These are phyloP conservation scores for Sedum album DNA, from an alignment of 164 flowering plant species.

Conservation along the genomic window DNA sequence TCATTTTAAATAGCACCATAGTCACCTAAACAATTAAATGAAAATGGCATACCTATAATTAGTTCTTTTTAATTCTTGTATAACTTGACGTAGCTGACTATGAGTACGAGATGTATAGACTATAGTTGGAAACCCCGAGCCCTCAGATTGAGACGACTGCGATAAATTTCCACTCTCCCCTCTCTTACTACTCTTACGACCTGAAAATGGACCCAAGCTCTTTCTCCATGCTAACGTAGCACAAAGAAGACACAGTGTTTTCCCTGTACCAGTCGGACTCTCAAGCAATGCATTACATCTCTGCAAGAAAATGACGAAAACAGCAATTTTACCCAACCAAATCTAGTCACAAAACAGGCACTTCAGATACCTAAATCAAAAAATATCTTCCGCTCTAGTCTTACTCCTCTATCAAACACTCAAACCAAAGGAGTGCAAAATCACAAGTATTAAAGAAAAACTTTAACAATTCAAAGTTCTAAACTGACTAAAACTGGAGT, in stretches of 20 bases:
- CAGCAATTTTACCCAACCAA: neutral
- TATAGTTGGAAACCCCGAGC: slow-evolving; percentile 43
- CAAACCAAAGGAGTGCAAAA: no score
- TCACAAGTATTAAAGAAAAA: neutral
- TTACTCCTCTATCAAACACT: neutral
- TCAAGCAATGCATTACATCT: slow-evolving; percentile 80
- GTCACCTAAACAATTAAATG: neutral
- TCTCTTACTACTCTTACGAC: slow-evolving; percentile 23
- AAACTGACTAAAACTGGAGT: neutral
- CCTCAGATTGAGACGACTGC: slow-evolving; percentile 20
- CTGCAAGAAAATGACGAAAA: slow-evolving; percentile 26
- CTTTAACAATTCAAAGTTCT: neutral
- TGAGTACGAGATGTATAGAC: slow-evolving; percentile 88
- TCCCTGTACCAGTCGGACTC: slow-evolving; percentile 99
- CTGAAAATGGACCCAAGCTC: slow-evolving; percentile 70
- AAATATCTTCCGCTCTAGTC: neutral
- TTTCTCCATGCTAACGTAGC: slow-evolving; percentile 94
- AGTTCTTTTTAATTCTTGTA: slow-evolving; percentile 74
- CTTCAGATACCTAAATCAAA: neutral
- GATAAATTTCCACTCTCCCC: slow-evolving; percentile 14
- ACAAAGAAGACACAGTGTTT: slow-evolving; percentile 90
- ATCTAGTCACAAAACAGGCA: neutral
- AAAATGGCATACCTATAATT: slow-evolving; percentile 51
- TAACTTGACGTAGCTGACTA: slow-evolving; percentile 93
- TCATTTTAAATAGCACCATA: neutral